Evolutionary conservation across 2,329 filamentous ascomycete species (phyloP).

Genomic region (Colletotrichum euphorbiae): DNA sequence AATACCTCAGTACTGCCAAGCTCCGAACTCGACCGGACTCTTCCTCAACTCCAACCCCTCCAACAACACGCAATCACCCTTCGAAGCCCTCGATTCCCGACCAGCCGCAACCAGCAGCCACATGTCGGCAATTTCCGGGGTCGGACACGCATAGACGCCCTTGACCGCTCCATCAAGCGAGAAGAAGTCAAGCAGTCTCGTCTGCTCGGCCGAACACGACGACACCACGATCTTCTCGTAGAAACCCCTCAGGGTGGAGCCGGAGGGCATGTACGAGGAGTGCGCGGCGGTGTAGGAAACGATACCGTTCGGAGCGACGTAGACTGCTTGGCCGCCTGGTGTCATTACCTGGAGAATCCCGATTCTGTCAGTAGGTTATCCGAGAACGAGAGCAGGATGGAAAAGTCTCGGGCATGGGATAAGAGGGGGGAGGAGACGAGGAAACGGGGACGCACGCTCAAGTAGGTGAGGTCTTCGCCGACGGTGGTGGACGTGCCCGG

Average conservation of each 20-base stretch:
- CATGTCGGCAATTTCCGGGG: neutral
- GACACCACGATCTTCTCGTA: slow-evolving; percentile 45
- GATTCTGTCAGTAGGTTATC: no score
- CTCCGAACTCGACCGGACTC: slow-evolving; percentile 46
- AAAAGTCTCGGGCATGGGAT: no score
- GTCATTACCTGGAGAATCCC: slow-evolving; percentile 57
- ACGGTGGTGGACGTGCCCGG: slow-evolving; percentile 45
- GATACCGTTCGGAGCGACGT: slow-evolving; percentile 64
- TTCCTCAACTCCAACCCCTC: slow-evolving; percentile 48
- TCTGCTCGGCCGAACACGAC: neutral
- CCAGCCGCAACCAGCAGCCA: slow-evolving; percentile 2
- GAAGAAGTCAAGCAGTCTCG: neutral
- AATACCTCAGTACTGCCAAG: slow-evolving; percentile 51
- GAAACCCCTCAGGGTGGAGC: slow-evolving; percentile 64
- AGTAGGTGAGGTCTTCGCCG: slow-evolving; percentile 44
- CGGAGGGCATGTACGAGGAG: slow-evolving; percentile 62
- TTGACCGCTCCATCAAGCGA: slow-evolving; percentile 41
- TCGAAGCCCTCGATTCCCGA: slow-evolving; percentile 38
- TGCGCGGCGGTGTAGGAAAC: slow-evolving; percentile 68
- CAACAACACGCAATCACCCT: slow-evolving; percentile 48
- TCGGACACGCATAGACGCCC: slow-evolving; percentile 17
- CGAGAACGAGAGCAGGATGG: no score
- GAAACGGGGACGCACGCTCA: slow-evolving; percentile 42
- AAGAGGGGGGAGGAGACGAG: rapidly evolving
- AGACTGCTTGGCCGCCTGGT: slow-evolving; percentile 73